Evolutionary conservation across 2,329 filamentous ascomycete genomes (phyloP).

Genomic region (Fusarium chuoi): DNA sequence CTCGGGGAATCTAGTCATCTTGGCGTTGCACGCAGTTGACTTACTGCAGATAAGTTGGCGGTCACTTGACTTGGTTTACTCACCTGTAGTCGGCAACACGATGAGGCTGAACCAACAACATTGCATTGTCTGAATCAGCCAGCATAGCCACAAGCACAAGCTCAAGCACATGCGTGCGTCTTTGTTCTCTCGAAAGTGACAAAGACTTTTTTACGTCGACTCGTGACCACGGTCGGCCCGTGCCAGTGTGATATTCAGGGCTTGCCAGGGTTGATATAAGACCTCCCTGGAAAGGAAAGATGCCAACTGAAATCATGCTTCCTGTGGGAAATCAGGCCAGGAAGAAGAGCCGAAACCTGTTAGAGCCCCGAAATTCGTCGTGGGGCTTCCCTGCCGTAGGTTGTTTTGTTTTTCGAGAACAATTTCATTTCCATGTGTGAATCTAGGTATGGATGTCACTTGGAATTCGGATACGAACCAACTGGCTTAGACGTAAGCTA

Average conservation of each 20-base stretch:
- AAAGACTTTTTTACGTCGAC: constrained; percentile 6
- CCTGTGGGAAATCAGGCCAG: constrained; percentile 23
- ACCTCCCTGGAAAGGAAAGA: constrained; percentile 38
- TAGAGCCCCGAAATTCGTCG: constrained; percentile 37
- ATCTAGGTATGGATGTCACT: background rate
- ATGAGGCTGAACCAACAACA: constrained; percentile 19
- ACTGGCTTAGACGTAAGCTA: background rate
- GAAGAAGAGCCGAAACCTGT: constrained; percentile 39
- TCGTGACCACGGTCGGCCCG: constrained; percentile 34
- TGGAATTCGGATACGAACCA: background rate
- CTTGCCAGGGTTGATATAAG: constrained; percentile 20
- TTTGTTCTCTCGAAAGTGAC: constrained; percentile 7
- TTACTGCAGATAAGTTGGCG: constrained; percentile 19
- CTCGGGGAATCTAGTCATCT: constrained; percentile 28
- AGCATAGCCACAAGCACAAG: constrained; percentile 18
- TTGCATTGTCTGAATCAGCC: constrained; percentile 18
- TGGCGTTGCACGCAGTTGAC: constrained; percentile 28
- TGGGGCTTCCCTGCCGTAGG: constrained; percentile 17
- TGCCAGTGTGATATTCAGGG: constrained; percentile 25
- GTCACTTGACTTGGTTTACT: constrained; percentile 32
- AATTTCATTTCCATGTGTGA: constrained; percentile 16
- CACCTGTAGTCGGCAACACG: constrained; percentile 19
- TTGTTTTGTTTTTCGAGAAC: constrained; percentile 21
- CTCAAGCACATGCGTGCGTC: constrained; percentile 25
- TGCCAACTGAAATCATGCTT: constrained; percentile 25